Base-by-base conservation (phyloP, 768 basidiomycete genomes). In the Mycena belliarum region DNA sequence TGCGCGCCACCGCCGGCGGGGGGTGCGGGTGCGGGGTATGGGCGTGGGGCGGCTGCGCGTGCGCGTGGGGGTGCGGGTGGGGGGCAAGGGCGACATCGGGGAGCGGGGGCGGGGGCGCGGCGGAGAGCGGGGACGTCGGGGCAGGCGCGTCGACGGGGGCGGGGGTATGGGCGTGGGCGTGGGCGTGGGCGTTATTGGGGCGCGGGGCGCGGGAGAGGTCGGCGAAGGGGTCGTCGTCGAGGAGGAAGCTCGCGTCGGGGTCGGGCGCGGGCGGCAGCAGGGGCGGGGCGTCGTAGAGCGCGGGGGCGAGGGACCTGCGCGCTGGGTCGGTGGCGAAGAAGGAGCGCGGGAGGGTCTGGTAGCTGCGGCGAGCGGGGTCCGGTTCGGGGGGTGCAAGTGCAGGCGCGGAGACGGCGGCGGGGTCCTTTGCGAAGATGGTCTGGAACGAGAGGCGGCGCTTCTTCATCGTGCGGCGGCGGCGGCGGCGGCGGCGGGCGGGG, bases 211-310 rank as follows among this genome's bases (percentile, higher is more conserved):
- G 65, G 0, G 78, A 73, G 15, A 87, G 74, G 59, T 85, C 83
- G 21, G 89, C 89, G 64, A 91, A 91, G 2, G 89, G 89, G 64
- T 91, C 89, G 49, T 86, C 84, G 64, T 89, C 88, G 24, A 88
- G 73, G 20, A 89, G 76, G 59, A 74, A 79, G 9, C 44, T 32
- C 7, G 6, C 43, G 23, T 4, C 10, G n/a, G 18, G 29, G 29
- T 6, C 29, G 29, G 29, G 7, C 7, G 29, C 7, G 29, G 12
- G 29, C 7, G 29, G 18, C 37, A 25, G 33, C 48, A 42, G 21
- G 7, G 45, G 18, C 16, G 55, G 51, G 3, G 43, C 47, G 14
- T 57, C 55, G 63, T 53, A 57, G 44, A 53, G 41, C 16, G 58
- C 40, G 42, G 20, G 4, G 16, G 32, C 62, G n/a, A n/a, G n/a